Conservation (phyloP, 345 rosid genomes). For the sweet orange (Citrus sinensis) region DVS_A1.0 CM039168.1:30401501-30402000, state of each 20-base stretch:
- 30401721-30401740: neutral
- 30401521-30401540: slow-evolving; percentile 11
- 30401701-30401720: neutral
- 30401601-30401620: neutral
- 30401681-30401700: neutral
- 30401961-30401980: neutral
- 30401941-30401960: neutral
- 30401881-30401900: slow-evolving; percentile 86
- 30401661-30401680: neutral
- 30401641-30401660: neutral
- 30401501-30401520: slow-evolving; percentile 22
- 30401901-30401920: slow-evolving; percentile 15
- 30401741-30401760: neutral
- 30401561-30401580: slow-evolving; percentile 16
- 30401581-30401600: slow-evolving; percentile 15
- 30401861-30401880: slow-evolving; percentile 92
- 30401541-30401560: slow-evolving; percentile 22
- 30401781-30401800: neutral
- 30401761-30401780: neutral
- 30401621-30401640: neutral
- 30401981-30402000: neutral
- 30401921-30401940: neutral
- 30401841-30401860: slow-evolving; percentile 96
- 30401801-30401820: slow-evolving; percentile 50
- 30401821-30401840: slow-evolving; percentile 99